phyloP scores from a whole-genome alignment of 495 filamentous ascomycete species.

The Neurospora terricola region DNA sequence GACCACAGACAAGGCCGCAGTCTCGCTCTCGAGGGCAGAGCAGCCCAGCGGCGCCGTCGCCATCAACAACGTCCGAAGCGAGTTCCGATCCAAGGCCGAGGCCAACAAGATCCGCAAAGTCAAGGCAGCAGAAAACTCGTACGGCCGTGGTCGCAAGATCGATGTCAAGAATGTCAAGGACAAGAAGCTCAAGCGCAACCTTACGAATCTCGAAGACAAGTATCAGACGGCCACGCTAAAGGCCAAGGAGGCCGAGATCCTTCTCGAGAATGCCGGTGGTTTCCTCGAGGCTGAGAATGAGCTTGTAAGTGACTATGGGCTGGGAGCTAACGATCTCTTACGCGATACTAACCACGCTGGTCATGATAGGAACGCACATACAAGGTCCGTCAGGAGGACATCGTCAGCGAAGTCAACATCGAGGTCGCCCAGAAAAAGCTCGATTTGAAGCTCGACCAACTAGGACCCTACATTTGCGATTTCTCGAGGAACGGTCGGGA shows the following conservation, averaged over 20 bases:
- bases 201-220: conserved; percentile 67
- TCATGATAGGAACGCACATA: conserved; percentile 61
- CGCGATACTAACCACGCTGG: background rate
- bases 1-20: conserved; percentile 10
- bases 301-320: conserved; percentile 26
- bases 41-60: conserved; percentile 37
- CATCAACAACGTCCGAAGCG: conserved; percentile 32
- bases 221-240: conserved; percentile 70
- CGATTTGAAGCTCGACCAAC: conserved; percentile 68
- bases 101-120: conserved; percentile 31
- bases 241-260: conserved; percentile 90
- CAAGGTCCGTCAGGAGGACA: conserved; percentile 83
- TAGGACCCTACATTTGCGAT: conserved; percentile 80
- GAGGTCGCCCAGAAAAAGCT: conserved; percentile 88
- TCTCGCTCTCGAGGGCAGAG: conserved; percentile 11
- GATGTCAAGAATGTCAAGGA: conserved; percentile 51
- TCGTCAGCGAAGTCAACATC: conserved; percentile 59
- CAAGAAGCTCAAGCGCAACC: conserved; percentile 78
- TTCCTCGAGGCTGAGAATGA: conserved; percentile 83
- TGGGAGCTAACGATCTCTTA: background rate
- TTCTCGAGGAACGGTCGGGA: conserved; percentile 84
- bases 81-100: conserved; percentile 34
- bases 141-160: conserved; percentile 74
- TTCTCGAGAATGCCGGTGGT: conserved; percentile 78
- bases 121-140: conserved; percentile 61